Percentiles rank a stretch among this genome's conserved stretches.
Evolutionary conservation across 2,329 filamentous ascomycete species (phyloP).

Genomic region (Fusarium piperis): DNA sequence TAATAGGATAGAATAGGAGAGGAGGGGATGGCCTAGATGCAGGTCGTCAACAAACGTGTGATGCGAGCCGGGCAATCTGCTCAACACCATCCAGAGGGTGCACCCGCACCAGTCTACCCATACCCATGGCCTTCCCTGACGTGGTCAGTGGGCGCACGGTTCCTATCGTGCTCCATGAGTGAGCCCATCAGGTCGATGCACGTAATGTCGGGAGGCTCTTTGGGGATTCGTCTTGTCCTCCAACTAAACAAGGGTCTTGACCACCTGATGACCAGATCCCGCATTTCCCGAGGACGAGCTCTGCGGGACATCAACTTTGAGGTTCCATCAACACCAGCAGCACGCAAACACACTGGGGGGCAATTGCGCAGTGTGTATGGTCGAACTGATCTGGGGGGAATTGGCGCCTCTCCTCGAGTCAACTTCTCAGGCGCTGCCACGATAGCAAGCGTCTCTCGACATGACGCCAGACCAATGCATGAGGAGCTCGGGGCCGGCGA

Average conservation of each 20-base stretch:
- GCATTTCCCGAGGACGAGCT: conserved; percentile 19
- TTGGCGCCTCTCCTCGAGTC: conserved; percentile 22
- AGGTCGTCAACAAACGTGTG: conserved; percentile 41
- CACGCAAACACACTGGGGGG: conserved; percentile 26
- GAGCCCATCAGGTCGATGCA: conserved; percentile 43
- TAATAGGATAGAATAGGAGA: conserved; percentile 21
- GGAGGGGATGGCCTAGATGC: conserved; percentile 36
- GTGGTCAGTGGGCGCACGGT: conserved; percentile 43
- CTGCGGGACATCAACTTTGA: conserved; percentile 25
- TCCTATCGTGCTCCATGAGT: conserved; percentile 38
- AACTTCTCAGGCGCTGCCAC: conserved; percentile 51
- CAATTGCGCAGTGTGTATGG: conserved; percentile 30
- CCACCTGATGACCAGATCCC: conserved; percentile 41
- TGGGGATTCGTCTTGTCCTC: conserved; percentile 27
- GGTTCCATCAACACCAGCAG: conserved; percentile 25
- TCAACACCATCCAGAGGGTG: conserved; percentile 44
- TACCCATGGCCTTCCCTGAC: conserved; percentile 43
- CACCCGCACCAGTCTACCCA: conserved; percentile 41
- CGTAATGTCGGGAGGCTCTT: conserved; percentile 40
- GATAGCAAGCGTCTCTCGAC: conserved; percentile 48
- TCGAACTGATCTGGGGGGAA: conserved; percentile 6
- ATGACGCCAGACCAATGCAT: conserved; percentile 41
- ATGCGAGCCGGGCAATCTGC: conserved; percentile 41
- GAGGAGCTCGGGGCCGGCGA: conserved; percentile 33
- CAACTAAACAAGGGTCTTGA: conserved; percentile 32